Percentiles rank a stretch among this genome's conserved stretches.
Conservation (phyloP, 768 basidiomycete genomes). For the Tricholoma sp. region DNA sequence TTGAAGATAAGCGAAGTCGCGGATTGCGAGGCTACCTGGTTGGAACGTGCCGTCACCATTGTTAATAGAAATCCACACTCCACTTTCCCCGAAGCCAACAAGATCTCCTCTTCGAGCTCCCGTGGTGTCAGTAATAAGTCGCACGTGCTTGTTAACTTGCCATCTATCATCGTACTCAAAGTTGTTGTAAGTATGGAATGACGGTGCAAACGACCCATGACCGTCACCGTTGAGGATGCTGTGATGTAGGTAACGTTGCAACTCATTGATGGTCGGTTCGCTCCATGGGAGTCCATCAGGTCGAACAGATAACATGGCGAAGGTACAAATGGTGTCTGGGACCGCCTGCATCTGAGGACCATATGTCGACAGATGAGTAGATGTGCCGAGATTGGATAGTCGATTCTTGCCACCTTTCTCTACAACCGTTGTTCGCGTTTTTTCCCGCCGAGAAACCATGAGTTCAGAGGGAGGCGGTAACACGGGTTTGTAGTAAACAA, state of each 20-base stretch:
- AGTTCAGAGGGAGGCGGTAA: constrained; percentile 2
- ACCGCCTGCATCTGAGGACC: constrained; percentile 13
- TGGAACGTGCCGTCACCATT: background rate
- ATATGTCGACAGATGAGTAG: constrained; percentile 13
- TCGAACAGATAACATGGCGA: constrained; percentile 15
- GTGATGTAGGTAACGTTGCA: too few species aligned
- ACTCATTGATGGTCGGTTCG: too few species aligned
- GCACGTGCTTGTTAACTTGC: background rate
- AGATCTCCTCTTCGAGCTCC: background rate
- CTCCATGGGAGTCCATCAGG: constrained; percentile 7
- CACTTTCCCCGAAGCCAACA: background rate
- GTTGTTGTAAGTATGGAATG: background rate
- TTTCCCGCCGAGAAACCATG: constrained; percentile 10
- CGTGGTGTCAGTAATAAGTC: background rate
- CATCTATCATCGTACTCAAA: background rate
- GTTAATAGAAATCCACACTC: background rate
- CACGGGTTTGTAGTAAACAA: background rate
- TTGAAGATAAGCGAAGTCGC: background rate
- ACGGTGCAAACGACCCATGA: background rate
- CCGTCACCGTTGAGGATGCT: too few species aligned
- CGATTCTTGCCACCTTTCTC: constrained; percentile 15
- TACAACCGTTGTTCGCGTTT: constrained; percentile 12
- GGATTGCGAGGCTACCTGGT: background rate
- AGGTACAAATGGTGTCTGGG: constrained; percentile 6
- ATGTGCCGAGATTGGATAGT: constrained; percentile 16